Conservation (phyloP, 129 eudicot genomes). For the Logfia minima region DNA sequence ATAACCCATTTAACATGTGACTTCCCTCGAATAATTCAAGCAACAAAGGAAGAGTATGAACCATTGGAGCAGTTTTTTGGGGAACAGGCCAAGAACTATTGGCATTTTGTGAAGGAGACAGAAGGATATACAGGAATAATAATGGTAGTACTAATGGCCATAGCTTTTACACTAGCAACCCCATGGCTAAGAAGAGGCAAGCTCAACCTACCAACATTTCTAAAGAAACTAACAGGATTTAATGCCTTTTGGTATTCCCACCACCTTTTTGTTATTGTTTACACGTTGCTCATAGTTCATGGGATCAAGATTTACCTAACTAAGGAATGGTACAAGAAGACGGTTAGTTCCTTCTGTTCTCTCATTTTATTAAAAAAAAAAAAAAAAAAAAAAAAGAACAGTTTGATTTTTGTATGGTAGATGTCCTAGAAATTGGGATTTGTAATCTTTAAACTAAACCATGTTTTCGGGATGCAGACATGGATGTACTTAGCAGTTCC, state of each 20-base stretch:
- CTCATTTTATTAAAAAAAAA: background rate
- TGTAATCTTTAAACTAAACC: background rate
- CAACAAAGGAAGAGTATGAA: slow-evolving; percentile 49
- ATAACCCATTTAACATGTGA: slow-evolving; percentile 71
- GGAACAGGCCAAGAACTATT: slow-evolving; percentile 56
- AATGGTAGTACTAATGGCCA: slow-evolving; percentile 83
- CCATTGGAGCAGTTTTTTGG: slow-evolving; percentile 59
- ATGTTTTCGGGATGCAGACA: slow-evolving; percentile 42
- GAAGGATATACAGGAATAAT: slow-evolving; percentile 78
- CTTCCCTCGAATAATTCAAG: slow-evolving; percentile 63
- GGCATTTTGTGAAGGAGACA: slow-evolving; percentile 60
- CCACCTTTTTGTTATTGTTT: slow-evolving; percentile 79
- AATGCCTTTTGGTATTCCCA: slow-evolving; percentile 95
- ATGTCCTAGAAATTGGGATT: background rate
- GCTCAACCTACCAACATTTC: slow-evolving; percentile 46
- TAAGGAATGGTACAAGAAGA: slow-evolving; percentile 60
- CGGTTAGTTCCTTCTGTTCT: slow-evolving; percentile 51
- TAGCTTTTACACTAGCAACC: slow-evolving; percentile 82
- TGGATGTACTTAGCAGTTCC: slow-evolving; percentile 94
- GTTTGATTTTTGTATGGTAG: background rate
- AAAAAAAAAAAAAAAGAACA: no score
- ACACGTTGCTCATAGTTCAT: slow-evolving; percentile 62
- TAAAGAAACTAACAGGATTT: slow-evolving; percentile 73
- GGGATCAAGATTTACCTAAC: slow-evolving; percentile 76
- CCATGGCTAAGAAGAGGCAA: slow-evolving; percentile 62